phyloP scores from a whole-genome alignment of 768 basidiomycete species.

The Boletellus ananas region DNA sequence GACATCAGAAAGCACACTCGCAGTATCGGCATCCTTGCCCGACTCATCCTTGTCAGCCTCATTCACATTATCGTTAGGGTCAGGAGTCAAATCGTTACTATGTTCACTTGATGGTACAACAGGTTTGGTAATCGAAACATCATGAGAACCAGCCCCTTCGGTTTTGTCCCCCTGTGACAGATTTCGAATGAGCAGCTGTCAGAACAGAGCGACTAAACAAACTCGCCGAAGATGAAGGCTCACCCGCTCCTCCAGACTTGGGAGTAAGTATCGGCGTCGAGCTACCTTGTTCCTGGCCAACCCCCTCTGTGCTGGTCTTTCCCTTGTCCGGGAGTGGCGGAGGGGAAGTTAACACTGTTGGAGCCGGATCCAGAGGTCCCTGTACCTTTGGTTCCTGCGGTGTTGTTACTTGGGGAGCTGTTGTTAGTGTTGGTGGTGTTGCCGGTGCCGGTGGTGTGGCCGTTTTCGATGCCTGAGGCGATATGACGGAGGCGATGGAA shows the following conservation, averaged over 20 bases:
- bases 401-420: not conserved
- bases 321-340: slow-evolving; percentile 4
- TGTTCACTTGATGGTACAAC: slow-evolving; percentile 28
- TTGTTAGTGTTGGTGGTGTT: not conserved
- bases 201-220: slow-evolving; percentile 17
- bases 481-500: slow-evolving; percentile 13
- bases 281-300: not conserved
- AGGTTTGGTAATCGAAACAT: slow-evolving; percentile 17
- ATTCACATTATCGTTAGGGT: slow-evolving; percentile 21
- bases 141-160: slow-evolving; percentile 2
- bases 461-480: slow-evolving; percentile 4
- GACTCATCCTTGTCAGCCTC: slow-evolving; percentile 25
- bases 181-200: slow-evolving; percentile 28
- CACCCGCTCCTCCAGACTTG: slow-evolving; percentile 23
- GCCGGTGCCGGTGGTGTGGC: not conserved
- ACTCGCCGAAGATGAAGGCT: slow-evolving; percentile 34
- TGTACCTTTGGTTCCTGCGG: not conserved
- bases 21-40: slow-evolving; percentile 22
- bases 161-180: slow-evolving; percentile 13
- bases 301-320: slow-evolving; percentile 8
- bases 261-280: not conserved
- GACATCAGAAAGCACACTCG: slow-evolving; percentile 16
- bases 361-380: not conserved
- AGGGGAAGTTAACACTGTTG: not conserved
- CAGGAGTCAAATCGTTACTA: slow-evolving; percentile 23